Evolutionary conservation across 305 asterid species (phyloP).

Genomic region (Solanum aculeatissimum): DNA sequence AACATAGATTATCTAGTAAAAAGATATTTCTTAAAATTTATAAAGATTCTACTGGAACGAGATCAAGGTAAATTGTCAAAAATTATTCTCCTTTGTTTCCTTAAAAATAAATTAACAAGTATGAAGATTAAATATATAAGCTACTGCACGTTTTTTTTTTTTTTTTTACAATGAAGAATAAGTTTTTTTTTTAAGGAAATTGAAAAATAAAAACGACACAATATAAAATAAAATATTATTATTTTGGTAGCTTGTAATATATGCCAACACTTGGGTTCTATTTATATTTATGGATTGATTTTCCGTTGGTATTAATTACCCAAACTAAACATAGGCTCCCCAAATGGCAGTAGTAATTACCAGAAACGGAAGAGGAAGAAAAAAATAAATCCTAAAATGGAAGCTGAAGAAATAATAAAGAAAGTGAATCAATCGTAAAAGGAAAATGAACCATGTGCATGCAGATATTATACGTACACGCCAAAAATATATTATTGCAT

Average conservation of each 20-base stretch:
- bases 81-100: background rate
- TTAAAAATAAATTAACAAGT: too few species aligned
- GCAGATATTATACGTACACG: background rate
- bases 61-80: background rate
- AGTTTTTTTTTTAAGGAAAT: background rate
- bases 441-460: background rate
- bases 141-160: too few species aligned
- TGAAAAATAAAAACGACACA: background rate
- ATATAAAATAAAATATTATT: background rate
- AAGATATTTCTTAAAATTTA: background rate
- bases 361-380: background rate
- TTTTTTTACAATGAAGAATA: too few species aligned
- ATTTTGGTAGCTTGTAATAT: background rate
- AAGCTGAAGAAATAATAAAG: background rate
- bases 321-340: background rate
- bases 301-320: background rate
- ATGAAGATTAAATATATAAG: background rate
- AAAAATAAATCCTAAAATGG: background rate
- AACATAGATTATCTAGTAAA: background rate
- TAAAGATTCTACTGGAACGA: background rate
- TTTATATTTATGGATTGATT: background rate
- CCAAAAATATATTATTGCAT: background rate
- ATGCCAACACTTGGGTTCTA: background rate
- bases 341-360: background rate
- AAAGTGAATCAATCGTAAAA: background rate